Conservation (phyloP, 1,139 yeast genomes). For the Scheffersomyces lignicola region DNA sequence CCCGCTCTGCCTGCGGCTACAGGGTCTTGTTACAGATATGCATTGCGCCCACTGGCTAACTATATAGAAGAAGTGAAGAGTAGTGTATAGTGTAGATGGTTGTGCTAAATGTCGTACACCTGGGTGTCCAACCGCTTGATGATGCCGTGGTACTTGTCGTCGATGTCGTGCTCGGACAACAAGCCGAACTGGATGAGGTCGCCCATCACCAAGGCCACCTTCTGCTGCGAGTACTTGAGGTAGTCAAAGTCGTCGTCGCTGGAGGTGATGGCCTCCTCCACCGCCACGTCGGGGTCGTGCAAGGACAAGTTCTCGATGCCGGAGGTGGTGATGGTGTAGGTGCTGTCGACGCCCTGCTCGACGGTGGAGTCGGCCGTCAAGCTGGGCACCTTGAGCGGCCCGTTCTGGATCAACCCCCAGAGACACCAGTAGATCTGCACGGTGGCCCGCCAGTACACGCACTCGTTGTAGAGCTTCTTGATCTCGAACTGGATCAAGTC, state of each 20-base stretch:
- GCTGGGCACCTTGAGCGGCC: constrained; percentile 29
- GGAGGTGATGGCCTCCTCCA: constrained; percentile 37
- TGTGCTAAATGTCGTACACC: constrained; percentile 23
- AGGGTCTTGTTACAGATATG: too few relatives aligned
- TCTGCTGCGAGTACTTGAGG: constrained; percentile 71
- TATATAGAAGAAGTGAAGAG: not conserved
- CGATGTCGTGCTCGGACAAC: constrained; percentile 35
- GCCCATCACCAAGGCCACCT: constrained; percentile 70
- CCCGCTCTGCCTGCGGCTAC: too few relatives aligned
- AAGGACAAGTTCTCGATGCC: constrained; percentile 30
- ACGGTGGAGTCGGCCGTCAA: constrained; percentile 14
- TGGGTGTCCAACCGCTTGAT: constrained; percentile 45
- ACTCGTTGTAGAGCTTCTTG: constrained; percentile 59
- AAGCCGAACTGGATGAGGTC: constrained; percentile 70
- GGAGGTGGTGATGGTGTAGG: constrained; percentile 37
- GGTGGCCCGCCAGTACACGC: constrained; percentile 76
- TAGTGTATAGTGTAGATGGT: constrained; percentile 1
- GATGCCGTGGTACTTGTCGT: constrained; percentile 19
- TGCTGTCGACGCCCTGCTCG: constrained; percentile 38
- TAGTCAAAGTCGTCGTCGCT: constrained; percentile 79
- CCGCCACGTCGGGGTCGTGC: constrained; percentile 19
- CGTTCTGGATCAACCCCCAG: constrained; percentile 89
- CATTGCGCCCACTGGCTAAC: too few relatives aligned
- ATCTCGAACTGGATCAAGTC: constrained; percentile 53
- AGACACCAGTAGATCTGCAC: constrained; percentile 81